A percentile compares a stretch with the other conserved stretches of the same genome.
Conservation (phyloP, 2,329 filamentous ascomycete species). For the Nemania diffusa region DNA sequence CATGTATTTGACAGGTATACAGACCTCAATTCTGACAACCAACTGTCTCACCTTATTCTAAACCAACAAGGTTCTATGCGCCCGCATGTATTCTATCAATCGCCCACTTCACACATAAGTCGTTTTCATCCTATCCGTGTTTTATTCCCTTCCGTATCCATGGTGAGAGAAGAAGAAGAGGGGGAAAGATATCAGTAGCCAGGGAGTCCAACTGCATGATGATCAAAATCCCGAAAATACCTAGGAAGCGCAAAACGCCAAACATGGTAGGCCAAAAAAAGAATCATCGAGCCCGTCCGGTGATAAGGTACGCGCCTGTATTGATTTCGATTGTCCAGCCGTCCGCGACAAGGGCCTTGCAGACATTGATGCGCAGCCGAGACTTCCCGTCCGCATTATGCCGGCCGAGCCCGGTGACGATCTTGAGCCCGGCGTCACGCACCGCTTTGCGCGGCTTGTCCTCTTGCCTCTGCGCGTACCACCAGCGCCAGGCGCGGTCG, state of each 20-base stretch:
- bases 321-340: slow-evolving; percentile 85
- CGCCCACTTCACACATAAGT: not conserved
- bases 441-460: slow-evolving; percentile 68
- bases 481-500: slow-evolving; percentile 77
- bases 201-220: not conserved
- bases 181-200: not conserved
- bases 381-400: slow-evolving; percentile 83
- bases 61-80: not conserved
- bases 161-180: not conserved
- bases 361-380: slow-evolving; percentile 82
- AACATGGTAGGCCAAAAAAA: not conserved
- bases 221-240: not conserved
- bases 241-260: not conserved
- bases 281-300: slow-evolving; percentile 59
- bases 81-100: not conserved
- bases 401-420: slow-evolving; percentile 83
- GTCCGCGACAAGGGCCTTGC: slow-evolving; percentile 75
- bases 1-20: not conserved
- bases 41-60: not conserved
- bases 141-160: no score
- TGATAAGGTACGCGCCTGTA: slow-evolving; percentile 76
- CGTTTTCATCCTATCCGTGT: no score
- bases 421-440: slow-evolving; percentile 68
- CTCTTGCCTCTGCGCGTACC: slow-evolving; percentile 74
- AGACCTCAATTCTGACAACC: not conserved